A percentile compares a stretch with the other conserved stretches of the same genome.
Conservation (phyloP, 2,329 filamentous ascomycete genomes). For the Verticillium tricorpus region DNA sequence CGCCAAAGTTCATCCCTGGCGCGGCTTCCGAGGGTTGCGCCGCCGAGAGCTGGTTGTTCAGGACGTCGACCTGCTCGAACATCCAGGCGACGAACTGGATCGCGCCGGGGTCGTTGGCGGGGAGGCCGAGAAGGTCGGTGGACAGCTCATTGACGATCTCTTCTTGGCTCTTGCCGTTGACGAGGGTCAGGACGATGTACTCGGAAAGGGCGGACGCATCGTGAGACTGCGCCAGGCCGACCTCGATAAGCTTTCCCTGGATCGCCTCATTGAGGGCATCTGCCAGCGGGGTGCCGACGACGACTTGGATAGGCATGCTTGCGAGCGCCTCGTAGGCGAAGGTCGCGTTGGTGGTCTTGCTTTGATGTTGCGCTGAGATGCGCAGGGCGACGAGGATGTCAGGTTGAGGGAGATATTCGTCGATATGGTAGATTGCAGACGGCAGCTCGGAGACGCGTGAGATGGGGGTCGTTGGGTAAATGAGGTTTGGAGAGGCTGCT, state of each 20-base stretch:
- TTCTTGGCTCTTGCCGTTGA: conserved; percentile 88
- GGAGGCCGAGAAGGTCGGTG: conserved; percentile 77
- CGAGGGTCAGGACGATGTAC: conserved; percentile 96
- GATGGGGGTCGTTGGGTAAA: background rate
- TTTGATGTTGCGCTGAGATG: conserved; percentile 1
- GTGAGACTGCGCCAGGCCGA: conserved; percentile 79
- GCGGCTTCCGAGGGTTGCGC: conserved; percentile 20
- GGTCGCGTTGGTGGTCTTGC: background rate
- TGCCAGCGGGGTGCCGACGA: conserved; percentile 76
- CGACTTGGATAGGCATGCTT: conserved; percentile 74
- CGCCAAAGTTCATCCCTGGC: conserved; percentile 21
- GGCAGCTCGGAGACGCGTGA: background rate
- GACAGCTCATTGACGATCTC: conserved; percentile 87
- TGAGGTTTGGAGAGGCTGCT: background rate
- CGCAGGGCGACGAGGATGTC: background rate
- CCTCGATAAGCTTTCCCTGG: conserved; percentile 86
- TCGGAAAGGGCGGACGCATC: conserved; percentile 84
- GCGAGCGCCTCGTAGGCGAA: conserved; percentile 8
- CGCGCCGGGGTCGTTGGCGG: conserved; percentile 76
- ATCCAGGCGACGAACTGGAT: conserved; percentile 86
- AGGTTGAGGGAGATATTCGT: background rate
- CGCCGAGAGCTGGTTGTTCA: conserved; percentile 61
- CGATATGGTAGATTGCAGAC: background rate
- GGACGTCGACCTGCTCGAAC: conserved; percentile 75
- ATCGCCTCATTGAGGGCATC: conserved; percentile 72